phyloP scores from a whole-genome alignment of 352 stramenopile genomes.

The Hyphochytrium catenoides region DNA sequence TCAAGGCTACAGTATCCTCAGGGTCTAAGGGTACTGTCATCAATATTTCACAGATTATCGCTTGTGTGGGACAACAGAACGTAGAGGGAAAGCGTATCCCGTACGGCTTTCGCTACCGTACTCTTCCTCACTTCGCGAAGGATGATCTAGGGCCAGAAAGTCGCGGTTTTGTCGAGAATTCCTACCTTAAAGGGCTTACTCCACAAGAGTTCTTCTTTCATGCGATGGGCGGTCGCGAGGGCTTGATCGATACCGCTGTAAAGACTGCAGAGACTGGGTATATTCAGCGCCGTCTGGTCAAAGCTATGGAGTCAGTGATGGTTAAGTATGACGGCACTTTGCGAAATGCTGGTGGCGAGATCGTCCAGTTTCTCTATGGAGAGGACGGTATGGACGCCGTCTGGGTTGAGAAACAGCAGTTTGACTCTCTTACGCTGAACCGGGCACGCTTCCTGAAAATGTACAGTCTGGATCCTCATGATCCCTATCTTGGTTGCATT shows the following conservation, averaged over 20 bases:
- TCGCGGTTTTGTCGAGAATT: constrained; percentile 98
- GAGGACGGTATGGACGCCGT: constrained; percentile 99
- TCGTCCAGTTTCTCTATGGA: constrained; percentile 69
- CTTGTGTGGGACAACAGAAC: constrained; percentile 95
- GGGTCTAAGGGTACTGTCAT: constrained; percentile 98
- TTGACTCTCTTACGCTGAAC: constrained; percentile 64
- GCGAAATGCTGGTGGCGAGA: constrained; percentile 70
- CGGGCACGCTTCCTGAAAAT: constrained; percentile 79
- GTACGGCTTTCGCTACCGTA: constrained; percentile 82
- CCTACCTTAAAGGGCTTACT: constrained; percentile 84
- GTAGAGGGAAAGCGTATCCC: constrained; percentile 94
- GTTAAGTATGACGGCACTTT: constrained; percentile 95
- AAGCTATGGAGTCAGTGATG: constrained; percentile 98
- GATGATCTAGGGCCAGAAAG: constrained; percentile 94
- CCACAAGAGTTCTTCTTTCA: constrained; percentile 98
- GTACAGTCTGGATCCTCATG: constrained; percentile 75
- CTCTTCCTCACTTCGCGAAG: constrained; percentile 81
- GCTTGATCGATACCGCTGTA: constrained; percentile 98
- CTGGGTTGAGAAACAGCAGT: constrained; percentile 96
- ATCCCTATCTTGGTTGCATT: constrained; percentile 71
- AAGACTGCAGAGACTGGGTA: constrained; percentile 99
- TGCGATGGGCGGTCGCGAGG: constrained; percentile 96
- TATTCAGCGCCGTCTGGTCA: constrained; percentile 97
- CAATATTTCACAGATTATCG: constrained; percentile 99
- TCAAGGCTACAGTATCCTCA: constrained; percentile 97